phyloP scores from a whole-genome alignment of 2,329 filamentous ascomycete species.

The Colletotrichum agaves region DNA sequence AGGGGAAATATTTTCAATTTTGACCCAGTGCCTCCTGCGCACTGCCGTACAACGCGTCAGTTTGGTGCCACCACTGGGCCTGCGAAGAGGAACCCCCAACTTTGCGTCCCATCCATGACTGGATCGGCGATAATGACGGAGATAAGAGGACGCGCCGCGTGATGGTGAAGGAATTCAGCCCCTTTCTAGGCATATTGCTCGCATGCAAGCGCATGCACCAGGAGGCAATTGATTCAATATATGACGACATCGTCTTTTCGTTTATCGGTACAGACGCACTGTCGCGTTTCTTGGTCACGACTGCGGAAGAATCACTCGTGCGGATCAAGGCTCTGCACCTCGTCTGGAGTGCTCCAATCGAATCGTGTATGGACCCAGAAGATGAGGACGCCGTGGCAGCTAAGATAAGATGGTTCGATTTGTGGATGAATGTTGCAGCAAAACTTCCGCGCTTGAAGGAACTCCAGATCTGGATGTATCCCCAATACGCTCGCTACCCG shows the following conservation, averaged over 20 bases:
- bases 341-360: constrained; percentile 23
- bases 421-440: not conserved
- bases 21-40: no score
- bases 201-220: constrained; percentile 31
- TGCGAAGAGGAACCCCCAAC: constrained; percentile 31
- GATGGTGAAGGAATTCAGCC: constrained; percentile 32
- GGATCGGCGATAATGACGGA: not conserved
- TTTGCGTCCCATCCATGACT: not conserved
- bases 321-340: constrained; percentile 17
- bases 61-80: constrained; percentile 29
- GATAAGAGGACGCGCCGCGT: not conserved
- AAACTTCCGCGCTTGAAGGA: constrained; percentile 14
- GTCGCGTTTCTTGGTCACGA: constrained; percentile 14
- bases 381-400: constrained; percentile 5
- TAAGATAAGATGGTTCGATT: constrained; percentile 1
- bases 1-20: no score
- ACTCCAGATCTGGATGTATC: constrained; percentile 27
- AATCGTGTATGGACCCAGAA: constrained; percentile 18
- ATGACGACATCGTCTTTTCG: constrained; percentile 37
- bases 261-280: constrained; percentile 15
- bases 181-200: constrained; percentile 27
- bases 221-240: constrained; percentile 30
- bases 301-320: not conserved
- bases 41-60: no score
- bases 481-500: constrained; percentile 24